A percentile compares a stretch with the other conserved stretches of the same genome.
These are phyloP conservation scores for Trametes maxima DNA, from an alignment of 768 basidiomycete genomes.

Conservation along the genomic window DNA sequence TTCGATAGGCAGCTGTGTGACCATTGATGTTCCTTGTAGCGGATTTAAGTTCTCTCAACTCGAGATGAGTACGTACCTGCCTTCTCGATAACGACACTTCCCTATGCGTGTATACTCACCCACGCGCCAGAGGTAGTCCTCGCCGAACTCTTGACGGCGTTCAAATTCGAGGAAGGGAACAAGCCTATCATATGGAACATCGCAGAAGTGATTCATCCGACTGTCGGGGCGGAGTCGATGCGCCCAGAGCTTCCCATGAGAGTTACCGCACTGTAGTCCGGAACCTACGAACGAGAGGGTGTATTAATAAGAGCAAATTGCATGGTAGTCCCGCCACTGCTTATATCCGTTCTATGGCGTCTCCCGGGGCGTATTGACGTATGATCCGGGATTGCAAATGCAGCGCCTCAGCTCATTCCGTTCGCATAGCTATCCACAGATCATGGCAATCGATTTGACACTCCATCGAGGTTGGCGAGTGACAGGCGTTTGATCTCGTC, in stretches of 20 bases:
- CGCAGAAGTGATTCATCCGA: not conserved
- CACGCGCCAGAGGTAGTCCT: constrained; percentile 14
- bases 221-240: not conserved
- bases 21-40: constrained; percentile 18
- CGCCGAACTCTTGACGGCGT: constrained; percentile 5
- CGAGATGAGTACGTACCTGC: constrained; percentile 42
- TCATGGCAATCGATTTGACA: too few species aligned
- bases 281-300: too few species aligned
- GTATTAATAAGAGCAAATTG: too few species aligned
- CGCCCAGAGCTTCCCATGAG: constrained; percentile 1
- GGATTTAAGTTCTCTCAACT: constrained; percentile 50
- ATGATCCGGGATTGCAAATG: too few species aligned
- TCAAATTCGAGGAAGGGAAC: constrained; percentile 15
- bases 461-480: too few species aligned
- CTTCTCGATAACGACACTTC: too few species aligned
- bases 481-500: too few species aligned
- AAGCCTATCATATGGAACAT: constrained; percentile 18
- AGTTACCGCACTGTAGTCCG: not conserved
- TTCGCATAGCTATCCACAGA: too few species aligned
- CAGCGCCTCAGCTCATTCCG: too few species aligned
- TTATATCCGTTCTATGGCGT: too few species aligned
- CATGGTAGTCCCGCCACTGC: too few species aligned
- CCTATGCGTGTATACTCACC: not conserved
- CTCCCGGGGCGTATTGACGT: too few species aligned
- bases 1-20: not conserved